A percentile compares a stretch with the other conserved stretches of the same genome.
These are phyloP conservation scores for Vaccinium vitisidaea DNA, from an alignment of 148 eudicot genomes.

Conservation along the genomic window DNA sequence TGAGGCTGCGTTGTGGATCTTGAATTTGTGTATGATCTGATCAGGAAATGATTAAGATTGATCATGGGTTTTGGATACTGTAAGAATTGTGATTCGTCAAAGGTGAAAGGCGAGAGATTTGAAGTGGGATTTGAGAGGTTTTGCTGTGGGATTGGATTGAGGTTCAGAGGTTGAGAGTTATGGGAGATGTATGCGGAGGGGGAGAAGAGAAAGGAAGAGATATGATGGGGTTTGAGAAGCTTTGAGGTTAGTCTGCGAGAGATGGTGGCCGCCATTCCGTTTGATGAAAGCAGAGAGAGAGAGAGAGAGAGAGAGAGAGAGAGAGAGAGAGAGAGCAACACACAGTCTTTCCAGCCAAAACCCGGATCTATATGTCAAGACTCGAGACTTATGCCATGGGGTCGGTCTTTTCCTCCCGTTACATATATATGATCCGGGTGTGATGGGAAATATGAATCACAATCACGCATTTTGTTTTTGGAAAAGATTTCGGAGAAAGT, in stretches of 20 bases:
- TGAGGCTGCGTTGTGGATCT: neutral
- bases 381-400: no score
- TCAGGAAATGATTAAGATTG: neutral
- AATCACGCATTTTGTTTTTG: no score
- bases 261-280: conserved; percentile 30
- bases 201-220: neutral
- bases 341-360: no score
- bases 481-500: no score
- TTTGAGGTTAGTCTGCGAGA: conserved; percentile 34
- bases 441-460: no score
- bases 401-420: no score
- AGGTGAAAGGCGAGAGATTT: conserved; percentile 7
- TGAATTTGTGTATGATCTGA: conserved; percentile 15
- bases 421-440: no score
- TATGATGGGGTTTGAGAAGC: conserved; percentile 5
- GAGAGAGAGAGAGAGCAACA: neutral
- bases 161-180: neutral
- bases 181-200: conserved; percentile 6
- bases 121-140: conserved; percentile 11
- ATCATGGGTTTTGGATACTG: conserved; percentile 13
- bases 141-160: neutral
- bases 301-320: neutral
- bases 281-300: neutral
- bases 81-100: conserved; percentile 1
- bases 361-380: no score